A percentile compares a stretch with the other conserved stretches of the same genome.
These are phyloP conservation scores for Arctium minus DNA, from an alignment of 129 eudicot genomes.

Conservation along the genomic window DNA sequence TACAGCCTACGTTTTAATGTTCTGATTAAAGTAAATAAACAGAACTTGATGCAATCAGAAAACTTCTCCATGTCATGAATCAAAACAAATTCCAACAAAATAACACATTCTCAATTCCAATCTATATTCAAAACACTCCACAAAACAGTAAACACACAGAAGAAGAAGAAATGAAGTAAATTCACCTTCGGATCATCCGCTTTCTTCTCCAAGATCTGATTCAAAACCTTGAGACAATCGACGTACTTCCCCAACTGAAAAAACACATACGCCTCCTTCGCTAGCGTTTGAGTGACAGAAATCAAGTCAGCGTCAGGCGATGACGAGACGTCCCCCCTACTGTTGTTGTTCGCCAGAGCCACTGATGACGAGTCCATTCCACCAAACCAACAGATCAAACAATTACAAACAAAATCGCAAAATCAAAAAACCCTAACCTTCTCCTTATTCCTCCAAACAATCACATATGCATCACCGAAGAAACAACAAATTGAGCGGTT, in stretches of 20 bases:
- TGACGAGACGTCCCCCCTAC: conserved; percentile 33
- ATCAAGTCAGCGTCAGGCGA: conserved; percentile 58
- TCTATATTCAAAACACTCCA: neutral
- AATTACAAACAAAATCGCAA: neutral
- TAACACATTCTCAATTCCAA: conserved; percentile 13
- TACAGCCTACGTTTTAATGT: conserved; percentile 3
- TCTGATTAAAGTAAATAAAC: neutral
- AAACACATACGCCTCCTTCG: conserved; percentile 71
- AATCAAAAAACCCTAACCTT: conserved; percentile 33
- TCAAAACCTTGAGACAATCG: conserved; percentile 68
- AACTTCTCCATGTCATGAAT: neutral
- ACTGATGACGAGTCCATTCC: conserved; percentile 50
- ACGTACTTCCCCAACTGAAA: conserved; percentile 69
- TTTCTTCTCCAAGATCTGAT: conserved; percentile 62
- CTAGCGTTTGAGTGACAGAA: conserved; percentile 51
- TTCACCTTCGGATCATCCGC: conserved; percentile 71
- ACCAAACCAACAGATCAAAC: conserved; percentile 33
- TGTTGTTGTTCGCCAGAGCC: conserved; percentile 19
- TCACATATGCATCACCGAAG: conserved; percentile 22
- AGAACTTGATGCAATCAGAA: neutral
- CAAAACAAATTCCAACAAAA: neutral
- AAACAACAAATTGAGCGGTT: neutral
- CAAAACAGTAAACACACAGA: neutral
- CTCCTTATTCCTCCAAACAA: conserved; percentile 6
- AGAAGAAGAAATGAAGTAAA: neutral